Evolutionary conservation across 495 filamentous ascomycete genomes (phyloP).

Genomic region (Massariosphaeria phaeospora): DNA sequence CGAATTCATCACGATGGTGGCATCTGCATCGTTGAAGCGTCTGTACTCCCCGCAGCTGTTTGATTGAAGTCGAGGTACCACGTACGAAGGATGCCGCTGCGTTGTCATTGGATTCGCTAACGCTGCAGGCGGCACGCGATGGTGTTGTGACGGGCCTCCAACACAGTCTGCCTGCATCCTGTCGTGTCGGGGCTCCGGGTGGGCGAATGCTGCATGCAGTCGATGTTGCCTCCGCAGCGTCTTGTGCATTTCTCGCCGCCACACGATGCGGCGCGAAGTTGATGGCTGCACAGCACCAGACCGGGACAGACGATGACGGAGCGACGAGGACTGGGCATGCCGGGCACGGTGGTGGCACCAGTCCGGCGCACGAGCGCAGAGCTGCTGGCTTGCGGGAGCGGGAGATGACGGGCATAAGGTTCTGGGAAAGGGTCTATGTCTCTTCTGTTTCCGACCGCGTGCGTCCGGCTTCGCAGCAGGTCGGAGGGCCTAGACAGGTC

Average conservation of each 20-base stretch:
- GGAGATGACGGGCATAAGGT: slow-evolving; percentile 34
- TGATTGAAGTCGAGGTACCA: slow-evolving; percentile 11
- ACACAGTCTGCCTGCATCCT: slow-evolving; percentile 6
- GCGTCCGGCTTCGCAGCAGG: slow-evolving; percentile 5
- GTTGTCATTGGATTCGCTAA: no score
- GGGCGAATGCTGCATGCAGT: slow-evolving; percentile 14
- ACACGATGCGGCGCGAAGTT: neutral
- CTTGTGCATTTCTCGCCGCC: neutral
- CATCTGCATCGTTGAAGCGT: no score
- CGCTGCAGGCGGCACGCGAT: slow-evolving; percentile 17
- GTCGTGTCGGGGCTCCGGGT: slow-evolving; percentile 6
- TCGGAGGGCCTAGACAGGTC: neutral
- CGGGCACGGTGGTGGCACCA: slow-evolving; percentile 43
- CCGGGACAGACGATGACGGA: neutral
- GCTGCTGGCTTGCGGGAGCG: slow-evolving; percentile 25
- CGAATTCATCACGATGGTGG: no score
- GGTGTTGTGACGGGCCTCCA: neutral
- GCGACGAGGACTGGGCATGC: neutral
- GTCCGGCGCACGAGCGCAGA: slow-evolving; percentile 2
- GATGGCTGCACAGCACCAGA: neutral
- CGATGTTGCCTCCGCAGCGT: neutral
- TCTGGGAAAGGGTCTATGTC: slow-evolving; percentile 13
- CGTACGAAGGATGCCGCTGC: no score
- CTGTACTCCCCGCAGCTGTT: no score
- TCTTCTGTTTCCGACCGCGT: slow-evolving; percentile 3